Conservation (phyloP, 2,329 filamentous ascomycete species). For the Cladosporium austrohemisphaericum region DNA sequence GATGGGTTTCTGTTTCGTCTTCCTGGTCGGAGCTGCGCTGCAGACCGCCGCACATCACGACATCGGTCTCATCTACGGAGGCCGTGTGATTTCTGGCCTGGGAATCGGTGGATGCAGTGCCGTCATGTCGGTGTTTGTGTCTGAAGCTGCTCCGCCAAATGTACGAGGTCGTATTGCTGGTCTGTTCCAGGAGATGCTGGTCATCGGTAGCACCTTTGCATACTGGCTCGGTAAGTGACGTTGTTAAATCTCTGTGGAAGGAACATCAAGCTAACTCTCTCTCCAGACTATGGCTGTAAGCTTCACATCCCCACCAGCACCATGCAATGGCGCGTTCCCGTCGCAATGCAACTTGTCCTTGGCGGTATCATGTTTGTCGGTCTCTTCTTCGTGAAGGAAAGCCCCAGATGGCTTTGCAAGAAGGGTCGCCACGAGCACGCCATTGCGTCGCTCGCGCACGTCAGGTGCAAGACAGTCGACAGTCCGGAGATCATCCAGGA, state of each 20-base stretch:
- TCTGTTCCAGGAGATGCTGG: constrained; percentile 19
- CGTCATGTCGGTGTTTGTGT: constrained; percentile 58
- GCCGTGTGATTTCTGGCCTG: constrained; percentile 51
- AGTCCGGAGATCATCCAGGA: constrained; percentile 28
- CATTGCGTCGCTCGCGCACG: constrained; percentile 53
- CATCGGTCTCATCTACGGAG: constrained; percentile 53
- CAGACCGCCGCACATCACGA: constrained; percentile 59
- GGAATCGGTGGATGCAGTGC: constrained; percentile 51
- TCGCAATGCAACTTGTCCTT: constrained; percentile 61
- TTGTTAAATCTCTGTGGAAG: no score
- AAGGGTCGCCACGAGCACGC: constrained; percentile 45
- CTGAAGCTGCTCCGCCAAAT: constrained; percentile 55
- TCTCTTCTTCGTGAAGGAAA: constrained; percentile 38
- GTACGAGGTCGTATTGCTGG: constrained; percentile 45
- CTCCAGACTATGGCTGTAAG: constrained; percentile 20
- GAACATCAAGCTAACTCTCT: neutral
- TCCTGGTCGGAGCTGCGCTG: constrained; percentile 60
- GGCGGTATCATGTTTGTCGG: constrained; percentile 51
- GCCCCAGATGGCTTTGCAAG: constrained; percentile 38
- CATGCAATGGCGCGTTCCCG: constrained; percentile 48
- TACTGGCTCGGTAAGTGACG: constrained; percentile 26
- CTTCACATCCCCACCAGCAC: constrained; percentile 18
- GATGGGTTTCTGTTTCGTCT: constrained; percentile 54
- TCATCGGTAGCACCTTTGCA: constrained; percentile 25
- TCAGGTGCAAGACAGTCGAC: constrained; percentile 46